Base-by-base conservation (phyloP, 768 basidiomycete genomes). In the Nidula microcarpa region DNA sequence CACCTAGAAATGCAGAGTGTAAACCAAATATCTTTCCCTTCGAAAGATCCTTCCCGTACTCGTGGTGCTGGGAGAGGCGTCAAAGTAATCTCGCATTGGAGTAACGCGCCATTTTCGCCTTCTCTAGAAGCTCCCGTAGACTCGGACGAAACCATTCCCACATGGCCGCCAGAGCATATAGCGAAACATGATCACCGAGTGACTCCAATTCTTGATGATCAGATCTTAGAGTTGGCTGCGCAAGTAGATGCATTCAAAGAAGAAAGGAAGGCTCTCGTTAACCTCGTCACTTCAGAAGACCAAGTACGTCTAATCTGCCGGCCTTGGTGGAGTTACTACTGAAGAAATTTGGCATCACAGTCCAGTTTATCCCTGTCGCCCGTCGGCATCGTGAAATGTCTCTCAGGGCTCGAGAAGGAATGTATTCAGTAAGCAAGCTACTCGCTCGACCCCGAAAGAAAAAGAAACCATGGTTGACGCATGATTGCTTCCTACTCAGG, bases 171-270 rank as follows among this genome's bases (percentile, higher is more conserved):
- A 13, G 16, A 11, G 16, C 3, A 41, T 41, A 16, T 13, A 16
- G 11, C 39, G 13, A 16, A 41, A 3, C 0, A 41, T 41, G 39
- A 41, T 41, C 39, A 41, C 11, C 11, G 16, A 11, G 37, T 46
- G n/a, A 43, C 60, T 6, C 53, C 39, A 5, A 53, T 51, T 10
- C 62, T 79, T 14, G 68, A 74, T 45, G 59, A 60, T 32, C 70
- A 77, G 41, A 68, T 80, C 45, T 62, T 57, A 7, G 58, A 57
- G 0, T 61, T 79, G 46, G 65, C 67, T 5, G 47, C 63, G 9
- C 66, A 68, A 43, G 62, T 76, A 23, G 71, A 76, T 11, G 64
- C 62, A 2, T 72, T 78, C 34, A 64, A 60, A 35, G 54, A 64
- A 10, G 79, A 80, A 53, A 63, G 74, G 41, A 60, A 64, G 9